Percentiles rank a stretch among this genome's conserved stretches.
Evolutionary conservation across 306 rosid species (phyloP).

Genomic region (Fagus sylvatica): DNA sequence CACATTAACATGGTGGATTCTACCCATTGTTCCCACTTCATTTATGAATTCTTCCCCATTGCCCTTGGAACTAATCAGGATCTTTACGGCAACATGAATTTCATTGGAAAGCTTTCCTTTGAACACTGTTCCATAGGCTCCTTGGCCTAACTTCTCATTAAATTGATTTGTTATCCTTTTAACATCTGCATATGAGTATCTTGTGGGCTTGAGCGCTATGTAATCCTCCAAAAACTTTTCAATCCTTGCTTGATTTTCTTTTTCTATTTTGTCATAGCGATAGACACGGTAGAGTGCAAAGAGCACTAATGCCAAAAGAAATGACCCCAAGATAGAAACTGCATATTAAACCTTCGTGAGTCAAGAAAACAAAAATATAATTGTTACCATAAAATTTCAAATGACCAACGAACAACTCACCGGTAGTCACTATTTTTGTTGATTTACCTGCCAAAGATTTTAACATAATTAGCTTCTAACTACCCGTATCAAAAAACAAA

Average conservation of each 20-base stretch:
- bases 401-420: not conserved
- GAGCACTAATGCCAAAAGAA: conserved; percentile 5
- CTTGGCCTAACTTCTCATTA: conserved; percentile 30
- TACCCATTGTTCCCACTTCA: conserved; percentile 39
- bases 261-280: not conserved
- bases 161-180: conserved; percentile 37
- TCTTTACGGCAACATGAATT: conserved; percentile 27
- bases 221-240: conserved; percentile 29
- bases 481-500: too few species aligned
- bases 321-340: conserved; percentile 23
- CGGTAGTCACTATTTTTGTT: not conserved
- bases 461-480: not conserved
- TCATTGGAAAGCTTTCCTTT: conserved; percentile 31
- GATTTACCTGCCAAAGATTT: not conserved
- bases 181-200: conserved; percentile 34
- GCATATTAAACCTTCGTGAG: not conserved
- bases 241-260: conserved; percentile 21
- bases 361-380: not conserved
- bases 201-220: conserved; percentile 28
- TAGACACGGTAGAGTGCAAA: not conserved
- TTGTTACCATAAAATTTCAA: too few species aligned
- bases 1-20: conserved; percentile 40
- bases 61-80: conserved; percentile 18
- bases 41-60: conserved; percentile 46
- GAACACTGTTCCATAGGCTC: conserved; percentile 32